phyloP scores from a whole-genome alignment of 306 rosid genomes.

The Prunus mume region DNA sequence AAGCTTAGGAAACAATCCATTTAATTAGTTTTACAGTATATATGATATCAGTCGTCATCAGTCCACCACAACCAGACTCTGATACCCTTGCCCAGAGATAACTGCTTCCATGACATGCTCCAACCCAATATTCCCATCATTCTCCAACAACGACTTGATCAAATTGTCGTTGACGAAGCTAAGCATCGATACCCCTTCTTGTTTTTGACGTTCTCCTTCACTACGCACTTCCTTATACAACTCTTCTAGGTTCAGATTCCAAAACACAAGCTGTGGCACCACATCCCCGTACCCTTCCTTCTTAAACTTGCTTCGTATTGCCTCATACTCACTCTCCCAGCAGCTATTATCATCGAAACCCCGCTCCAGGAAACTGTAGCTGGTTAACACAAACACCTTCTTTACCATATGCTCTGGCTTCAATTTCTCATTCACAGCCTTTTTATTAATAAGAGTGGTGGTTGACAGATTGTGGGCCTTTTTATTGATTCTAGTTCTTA shows the following conservation, averaged over 20 bases:
- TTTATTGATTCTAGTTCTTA: too few relatives aligned
- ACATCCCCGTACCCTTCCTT: slow-evolving; percentile 42
- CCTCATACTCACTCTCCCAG: slow-evolving; percentile 40
- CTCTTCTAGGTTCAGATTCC: slow-evolving; percentile 50
- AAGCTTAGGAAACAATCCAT: too few relatives aligned
- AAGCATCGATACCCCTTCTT: slow-evolving; percentile 54
- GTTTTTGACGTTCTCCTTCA: slow-evolving; percentile 9
- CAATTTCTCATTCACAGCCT: too few relatives aligned
- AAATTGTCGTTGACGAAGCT: slow-evolving; percentile 60
- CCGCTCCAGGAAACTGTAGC: too few relatives aligned
- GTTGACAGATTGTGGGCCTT: too few relatives aligned
- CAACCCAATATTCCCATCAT: slow-evolving; percentile 33
- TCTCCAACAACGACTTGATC: slow-evolving; percentile 43
- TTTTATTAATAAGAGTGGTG: too few relatives aligned
- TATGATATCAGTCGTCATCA: background rate
- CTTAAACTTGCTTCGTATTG: slow-evolving; percentile 38
- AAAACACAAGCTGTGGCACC: slow-evolving; percentile 61
- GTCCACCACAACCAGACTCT: slow-evolving; percentile 40
- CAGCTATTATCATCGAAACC: too few relatives aligned
- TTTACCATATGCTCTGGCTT: too few relatives aligned
- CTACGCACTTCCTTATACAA: slow-evolving; percentile 37
- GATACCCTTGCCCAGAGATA: slow-evolving; percentile 42
- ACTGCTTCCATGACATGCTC: slow-evolving; percentile 35
- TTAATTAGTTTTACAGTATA: too few relatives aligned
- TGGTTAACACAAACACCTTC: too few relatives aligned